phyloP scores from a whole-genome alignment of 805 yeast species.

The Torulaspora gathmanii region DNA sequence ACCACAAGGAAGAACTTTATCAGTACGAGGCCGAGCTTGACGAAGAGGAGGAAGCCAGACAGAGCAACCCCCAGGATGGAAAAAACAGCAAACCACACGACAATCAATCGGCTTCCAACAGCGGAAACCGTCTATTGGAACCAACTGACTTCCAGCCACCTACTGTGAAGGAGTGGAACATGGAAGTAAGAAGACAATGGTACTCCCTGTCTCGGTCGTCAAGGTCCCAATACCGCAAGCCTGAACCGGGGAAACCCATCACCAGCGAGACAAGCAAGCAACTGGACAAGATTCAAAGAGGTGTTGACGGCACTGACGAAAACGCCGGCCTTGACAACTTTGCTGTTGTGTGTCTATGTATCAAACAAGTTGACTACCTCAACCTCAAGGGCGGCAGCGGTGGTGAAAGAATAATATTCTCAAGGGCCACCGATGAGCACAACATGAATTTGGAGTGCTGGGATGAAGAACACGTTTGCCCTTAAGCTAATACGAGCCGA shows the following conservation, averaged over 20 bases:
- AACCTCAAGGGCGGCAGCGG: conserved; percentile 49
- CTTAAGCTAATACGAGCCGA: conserved; percentile 36
- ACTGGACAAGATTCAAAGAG: conserved; percentile 69
- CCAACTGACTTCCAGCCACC: conserved; percentile 40
- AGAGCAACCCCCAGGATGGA: conserved; percentile 3
- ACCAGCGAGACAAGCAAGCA: conserved; percentile 50
- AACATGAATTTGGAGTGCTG: conserved; percentile 57
- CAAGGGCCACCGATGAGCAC: conserved; percentile 39
- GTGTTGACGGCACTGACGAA: conserved; percentile 75
- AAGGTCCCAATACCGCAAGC: conserved; percentile 66
- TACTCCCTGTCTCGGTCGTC: conserved; percentile 49
- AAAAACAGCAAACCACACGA: conserved; percentile 1
- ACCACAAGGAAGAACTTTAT: conserved; percentile 18
- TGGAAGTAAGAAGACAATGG: conserved; percentile 65
- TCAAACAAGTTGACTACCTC: conserved; percentile 65
- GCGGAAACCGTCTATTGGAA: conserved; percentile 1
- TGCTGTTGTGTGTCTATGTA: conserved; percentile 62
- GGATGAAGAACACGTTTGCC: conserved; percentile 77
- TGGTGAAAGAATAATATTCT: conserved; percentile 29
- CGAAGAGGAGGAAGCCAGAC: conserved; percentile 8
- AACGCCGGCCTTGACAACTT: conserved; percentile 62
- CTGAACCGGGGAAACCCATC: conserved; percentile 61
- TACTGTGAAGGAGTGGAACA: conserved; percentile 58
- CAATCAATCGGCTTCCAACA: neutral
- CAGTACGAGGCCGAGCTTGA: conserved; percentile 15